phyloP scores from a whole-genome alignment of 148 eudicot species.

The Rhododendron simsii region DNA sequence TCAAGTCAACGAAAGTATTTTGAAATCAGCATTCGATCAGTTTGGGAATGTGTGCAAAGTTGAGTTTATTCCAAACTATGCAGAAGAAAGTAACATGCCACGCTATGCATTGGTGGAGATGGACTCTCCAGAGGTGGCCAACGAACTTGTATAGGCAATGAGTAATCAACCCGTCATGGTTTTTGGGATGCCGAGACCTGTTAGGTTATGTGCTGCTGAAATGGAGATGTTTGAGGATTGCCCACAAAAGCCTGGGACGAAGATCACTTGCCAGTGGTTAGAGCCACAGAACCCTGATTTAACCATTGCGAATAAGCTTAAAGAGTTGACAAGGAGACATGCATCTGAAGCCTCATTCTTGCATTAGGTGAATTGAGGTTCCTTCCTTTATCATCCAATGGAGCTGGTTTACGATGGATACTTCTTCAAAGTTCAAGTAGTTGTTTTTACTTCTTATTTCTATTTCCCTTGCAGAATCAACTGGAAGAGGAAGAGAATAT shows the following conservation, averaged over 20 bases:
- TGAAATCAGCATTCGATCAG: constrained; percentile 61
- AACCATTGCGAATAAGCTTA: constrained; percentile 51
- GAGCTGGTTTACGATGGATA: background rate
- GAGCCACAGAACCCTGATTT: constrained; percentile 55
- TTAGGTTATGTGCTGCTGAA: constrained; percentile 50
- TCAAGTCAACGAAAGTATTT: constrained; percentile 43
- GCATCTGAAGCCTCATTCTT: constrained; percentile 42
- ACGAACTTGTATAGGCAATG: constrained; percentile 27
- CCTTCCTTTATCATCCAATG: background rate
- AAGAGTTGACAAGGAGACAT: constrained; percentile 44
- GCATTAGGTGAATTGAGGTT: constrained; percentile 37
- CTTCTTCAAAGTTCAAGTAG: background rate
- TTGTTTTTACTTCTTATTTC: background rate
- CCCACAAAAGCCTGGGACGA: constrained; percentile 62
- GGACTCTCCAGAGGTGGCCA: constrained; percentile 43
- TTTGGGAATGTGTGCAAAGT: constrained; percentile 46
- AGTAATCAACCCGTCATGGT: constrained; percentile 58
- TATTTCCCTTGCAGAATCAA: constrained; percentile 28
- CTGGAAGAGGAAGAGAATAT: constrained; percentile 57
- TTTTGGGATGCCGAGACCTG: constrained; percentile 89
- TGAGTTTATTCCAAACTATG: constrained; percentile 50
- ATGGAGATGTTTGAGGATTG: constrained; percentile 70
- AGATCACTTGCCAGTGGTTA: constrained; percentile 50
- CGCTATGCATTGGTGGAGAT: constrained; percentile 69
- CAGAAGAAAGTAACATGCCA: constrained; percentile 25